Evolutionary conservation across 2,329 filamentous ascomycete genomes (phyloP).

Genomic region (Tolypocladium paradoxum): DNA sequence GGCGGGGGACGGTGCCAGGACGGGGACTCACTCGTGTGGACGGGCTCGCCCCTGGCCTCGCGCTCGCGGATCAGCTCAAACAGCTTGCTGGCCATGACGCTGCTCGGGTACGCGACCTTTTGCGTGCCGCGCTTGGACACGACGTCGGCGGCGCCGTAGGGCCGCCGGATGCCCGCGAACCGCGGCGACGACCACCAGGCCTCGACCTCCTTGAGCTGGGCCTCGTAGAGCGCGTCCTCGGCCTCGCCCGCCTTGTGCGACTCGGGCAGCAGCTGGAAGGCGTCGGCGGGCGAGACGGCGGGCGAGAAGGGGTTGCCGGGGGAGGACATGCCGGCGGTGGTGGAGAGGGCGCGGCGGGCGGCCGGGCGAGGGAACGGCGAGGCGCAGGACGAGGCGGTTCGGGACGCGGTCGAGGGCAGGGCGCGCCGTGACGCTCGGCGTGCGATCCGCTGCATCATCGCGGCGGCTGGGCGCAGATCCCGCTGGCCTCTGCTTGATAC

Average conservation of each 20-base stretch:
- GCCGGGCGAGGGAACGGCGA: conserved; percentile 4
- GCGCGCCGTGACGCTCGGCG: conserved; percentile 18
- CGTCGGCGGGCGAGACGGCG: conserved; percentile 46
- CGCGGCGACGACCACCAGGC: conserved; percentile 84
- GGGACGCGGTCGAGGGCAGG: conserved; percentile 8
- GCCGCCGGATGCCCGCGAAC: conserved; percentile 80
- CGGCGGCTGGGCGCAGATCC: not conserved
- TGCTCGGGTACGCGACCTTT: conserved; percentile 82
- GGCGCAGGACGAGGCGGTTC: conserved; percentile 6
- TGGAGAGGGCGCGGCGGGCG: conserved; percentile 18
- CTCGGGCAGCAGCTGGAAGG: conserved; percentile 78
- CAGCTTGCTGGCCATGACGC: conserved; percentile 87
- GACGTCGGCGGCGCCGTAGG: conserved; percentile 82
- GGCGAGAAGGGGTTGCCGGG: conserved; percentile 17
- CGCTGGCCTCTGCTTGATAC: too few relatives aligned
- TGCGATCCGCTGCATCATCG: conserved; percentile 23
- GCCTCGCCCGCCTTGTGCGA: conserved; percentile 64
- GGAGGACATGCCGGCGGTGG: conserved; percentile 19
- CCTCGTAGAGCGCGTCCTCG: conserved; percentile 77
- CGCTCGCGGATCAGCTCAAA: conserved; percentile 80
- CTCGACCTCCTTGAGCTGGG: conserved; percentile 75
- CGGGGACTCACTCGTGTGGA: conserved; percentile 68
- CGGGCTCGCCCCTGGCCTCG: conserved; percentile 67
- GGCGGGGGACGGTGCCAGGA: not conserved
- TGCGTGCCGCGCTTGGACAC: conserved; percentile 87